These are phyloP conservation scores for Rhodotorula babjevae DNA, from an alignment of 768 basidiomycete genomes.

Conservation along the genomic window DNA sequence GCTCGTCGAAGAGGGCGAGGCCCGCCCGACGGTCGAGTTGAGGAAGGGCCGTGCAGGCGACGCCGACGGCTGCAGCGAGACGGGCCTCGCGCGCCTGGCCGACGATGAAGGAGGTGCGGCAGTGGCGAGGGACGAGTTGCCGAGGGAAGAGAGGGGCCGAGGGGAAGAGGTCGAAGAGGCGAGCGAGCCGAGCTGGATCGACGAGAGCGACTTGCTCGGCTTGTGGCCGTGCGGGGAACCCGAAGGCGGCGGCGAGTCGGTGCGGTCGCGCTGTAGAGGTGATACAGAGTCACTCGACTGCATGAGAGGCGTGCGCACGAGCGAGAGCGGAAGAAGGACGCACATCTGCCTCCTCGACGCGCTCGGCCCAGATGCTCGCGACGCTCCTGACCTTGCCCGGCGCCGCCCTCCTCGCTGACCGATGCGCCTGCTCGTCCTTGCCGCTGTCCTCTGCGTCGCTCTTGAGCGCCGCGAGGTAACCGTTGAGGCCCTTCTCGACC, in stretches of 20 bases:
- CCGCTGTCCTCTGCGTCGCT: neutral
- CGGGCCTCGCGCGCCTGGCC: neutral
- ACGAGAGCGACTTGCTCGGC: slow-evolving; percentile 17
- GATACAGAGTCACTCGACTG: too few relatives aligned
- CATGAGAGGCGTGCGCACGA: too few relatives aligned
- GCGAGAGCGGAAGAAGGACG: neutral
- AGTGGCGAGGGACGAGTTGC: neutral
- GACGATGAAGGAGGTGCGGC: neutral
- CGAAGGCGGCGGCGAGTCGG: neutral
- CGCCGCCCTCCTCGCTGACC: neutral
- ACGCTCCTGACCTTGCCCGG: slow-evolving; percentile 25
- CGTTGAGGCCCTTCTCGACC: neutral
- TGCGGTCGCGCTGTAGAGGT: neutral
- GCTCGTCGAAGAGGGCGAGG: neutral
- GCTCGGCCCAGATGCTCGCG: slow-evolving; percentile 20
- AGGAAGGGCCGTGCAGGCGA: slow-evolving; percentile 27
- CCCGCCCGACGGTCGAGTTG: slow-evolving; percentile 29
- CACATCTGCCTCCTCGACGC: slow-evolving; percentile 19
- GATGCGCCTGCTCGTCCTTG: neutral
- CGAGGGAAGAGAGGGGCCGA: slow-evolving; percentile 1
- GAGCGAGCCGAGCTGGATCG: neutral
- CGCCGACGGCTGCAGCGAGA: neutral
- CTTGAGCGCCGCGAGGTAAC: slow-evolving; percentile 15
- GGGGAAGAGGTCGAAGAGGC: neutral
- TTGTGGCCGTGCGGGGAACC: neutral